Base-by-base conservation (phyloP, 805 yeast genomes). In the Ogataea paraovalis region DNA sequence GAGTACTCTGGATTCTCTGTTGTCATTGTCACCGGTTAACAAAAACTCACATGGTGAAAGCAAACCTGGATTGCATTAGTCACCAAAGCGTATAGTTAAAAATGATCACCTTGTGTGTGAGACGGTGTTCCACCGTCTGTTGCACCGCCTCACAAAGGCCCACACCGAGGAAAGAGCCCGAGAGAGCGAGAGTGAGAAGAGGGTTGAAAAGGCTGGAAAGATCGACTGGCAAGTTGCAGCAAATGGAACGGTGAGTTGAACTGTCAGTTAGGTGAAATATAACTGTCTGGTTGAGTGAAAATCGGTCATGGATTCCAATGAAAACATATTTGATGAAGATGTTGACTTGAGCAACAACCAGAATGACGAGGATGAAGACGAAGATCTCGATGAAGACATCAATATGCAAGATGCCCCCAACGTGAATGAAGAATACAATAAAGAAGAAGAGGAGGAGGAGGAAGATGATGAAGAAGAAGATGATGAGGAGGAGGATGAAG, bases 1-100 rank as follows among this genome's bases (percentile, higher is more conserved):
- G 92, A 84, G 41, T 47, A 48, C 14, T 19, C 37, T 20, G 4
- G 7, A 14, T 42, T 16, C 7, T 10, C 23, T 30, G n/a, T 25
- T 23, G 19, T 21, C 18, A 21, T 33, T 39, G 46, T 10, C 44
- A 44, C 19, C 41, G 43, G 16, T 38, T 38, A 8, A 36, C 46
- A n/a, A n/a, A n/a, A n/a, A n/a, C n/a, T n/a, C n/a, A n/a, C n/a
- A n/a, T n/a, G n/a, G n/a, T n/a, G n/a, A n/a, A n/a, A n/a, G n/a
- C n/a, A n/a, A n/a, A n/a, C n/a, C n/a, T n/a, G n/a, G n/a, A n/a
- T n/a, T n/a, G n/a, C n/a, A n/a, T n/a, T n/a, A n/a, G n/a, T 25
- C 28, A 25, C 28, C 28, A 25, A 25, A 25, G n/a, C 28, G 9
- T 25, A 25, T 7, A 25, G 10, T 25, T 6, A 25, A 25, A 25